Base-by-base conservation (phyloP, 345 rosid species). In the Sonneratia alba region DNA sequence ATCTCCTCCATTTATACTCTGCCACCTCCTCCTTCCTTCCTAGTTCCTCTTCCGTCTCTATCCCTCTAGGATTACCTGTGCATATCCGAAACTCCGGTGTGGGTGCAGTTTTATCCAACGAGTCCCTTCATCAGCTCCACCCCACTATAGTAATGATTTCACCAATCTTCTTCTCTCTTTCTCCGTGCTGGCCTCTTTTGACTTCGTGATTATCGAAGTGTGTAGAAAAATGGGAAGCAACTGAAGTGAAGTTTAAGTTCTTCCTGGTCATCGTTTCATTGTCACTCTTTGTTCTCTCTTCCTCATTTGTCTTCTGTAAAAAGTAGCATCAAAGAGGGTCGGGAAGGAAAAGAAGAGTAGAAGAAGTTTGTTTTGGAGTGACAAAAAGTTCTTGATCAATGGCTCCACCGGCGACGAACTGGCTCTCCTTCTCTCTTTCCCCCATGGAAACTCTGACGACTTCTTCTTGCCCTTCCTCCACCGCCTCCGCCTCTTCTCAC, bases 391-490 rank as follows among this genome's bases (percentile, higher is more conserved):
- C 18, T 11, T 47, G 59, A 16, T 59, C 21, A 53, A 73, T 66
- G 75, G 67, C 10, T 47, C 69, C 74, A 4, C 70, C 51, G 75
- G 88, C 81, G 77, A 92, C 87, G 55, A 88, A 95, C 81, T 91
- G 96, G 97, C 90, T 94, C 49, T 90, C 96, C 53, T 94, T 94
- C 84, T 91, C 98, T 68, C 93, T 85, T 36, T 90, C 97, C 80
- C 96, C 97, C 72, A 87, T 83, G 93, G 99, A 92, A 74, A 89
- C 89, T 93, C 77, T 89, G 49, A 47, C 49, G 82, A 86, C n/a
- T n/a, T n/a, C 98, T 11, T 69, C 77, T 9, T 63, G 53, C 47
- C 48, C 73, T 3, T 21, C 77, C 2, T n/a, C 21, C 69, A 36
- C 36, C 43, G 37, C 9, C 24, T 9, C 57, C 69, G 32, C 69